Conservation (phyloP, 1,284 basidiomycete genomes). For the Earliella scabrosa region DNA sequence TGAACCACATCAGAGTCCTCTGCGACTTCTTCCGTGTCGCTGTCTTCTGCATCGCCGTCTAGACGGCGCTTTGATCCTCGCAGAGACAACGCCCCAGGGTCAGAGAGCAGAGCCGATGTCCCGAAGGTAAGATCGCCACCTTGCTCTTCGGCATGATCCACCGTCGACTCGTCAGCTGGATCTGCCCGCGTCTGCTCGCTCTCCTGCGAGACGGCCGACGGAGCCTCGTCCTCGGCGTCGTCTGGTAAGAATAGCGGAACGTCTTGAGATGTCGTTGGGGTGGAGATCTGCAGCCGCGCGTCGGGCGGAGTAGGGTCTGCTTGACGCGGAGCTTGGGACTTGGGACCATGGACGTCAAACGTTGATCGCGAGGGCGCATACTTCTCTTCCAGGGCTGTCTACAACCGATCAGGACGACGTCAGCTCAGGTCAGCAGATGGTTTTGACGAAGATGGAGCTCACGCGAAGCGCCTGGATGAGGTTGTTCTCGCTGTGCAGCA, state of each 20-base stretch:
- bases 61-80: too few relatives aligned
- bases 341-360: conserved; percentile 53
- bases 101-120: conserved; percentile 5
- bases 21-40: too few relatives aligned
- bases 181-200: not conserved
- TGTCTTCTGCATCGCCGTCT: too few relatives aligned
- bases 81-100: not conserved
- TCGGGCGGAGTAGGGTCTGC: not conserved
- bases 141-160: not conserved
- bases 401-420: conserved; percentile 1
- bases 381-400: conserved; percentile 62
- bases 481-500: conserved; percentile 88
- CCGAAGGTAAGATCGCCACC: conserved; percentile 17
- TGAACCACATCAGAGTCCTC: too few relatives aligned
- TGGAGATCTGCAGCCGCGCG: too few relatives aligned
- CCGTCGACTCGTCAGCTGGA: not conserved
- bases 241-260: conserved; percentile 18
- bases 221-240: not conserved
- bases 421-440: too few relatives aligned
- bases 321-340: conserved; percentile 8
- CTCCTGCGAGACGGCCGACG: not conserved
- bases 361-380: conserved; percentile 75
- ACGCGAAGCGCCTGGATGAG: conserved; percentile 84
- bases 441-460: too few relatives aligned
- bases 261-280: not conserved